Conservation (phyloP, 2,329 filamentous ascomycete genomes). For the Fusarium miscanthi region DNA sequence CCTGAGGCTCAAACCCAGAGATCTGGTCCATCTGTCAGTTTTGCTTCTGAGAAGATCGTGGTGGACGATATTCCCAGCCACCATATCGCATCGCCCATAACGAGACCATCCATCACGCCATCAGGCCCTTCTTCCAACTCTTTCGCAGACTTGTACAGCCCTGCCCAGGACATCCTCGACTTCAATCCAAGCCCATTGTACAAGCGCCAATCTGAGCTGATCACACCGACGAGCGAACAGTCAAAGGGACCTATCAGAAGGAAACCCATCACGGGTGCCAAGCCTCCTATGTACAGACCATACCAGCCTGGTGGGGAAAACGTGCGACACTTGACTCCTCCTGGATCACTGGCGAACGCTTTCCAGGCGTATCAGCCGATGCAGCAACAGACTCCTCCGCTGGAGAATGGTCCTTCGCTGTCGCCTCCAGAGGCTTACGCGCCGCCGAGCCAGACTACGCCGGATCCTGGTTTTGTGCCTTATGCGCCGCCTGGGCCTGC, state of each 20-base stretch:
- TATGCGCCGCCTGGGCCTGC: neutral
- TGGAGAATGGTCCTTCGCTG: neutral
- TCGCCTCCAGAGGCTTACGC: neutral
- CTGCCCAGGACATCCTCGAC: conserved; percentile 16
- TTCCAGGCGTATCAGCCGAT: conserved; percentile 19
- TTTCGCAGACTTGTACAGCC: conserved; percentile 11
- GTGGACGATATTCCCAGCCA: neutral
- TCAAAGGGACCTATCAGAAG: conserved; percentile 15
- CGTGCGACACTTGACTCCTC: conserved; percentile 3
- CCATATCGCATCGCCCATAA: neutral
- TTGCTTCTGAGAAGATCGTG: conserved; percentile 8
- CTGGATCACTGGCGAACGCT: neutral
- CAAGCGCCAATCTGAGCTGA: neutral
- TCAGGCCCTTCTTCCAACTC: neutral
- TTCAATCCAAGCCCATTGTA: neutral
- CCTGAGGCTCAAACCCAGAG: neutral
- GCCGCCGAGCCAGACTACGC: neutral
- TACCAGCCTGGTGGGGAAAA: conserved; percentile 7
- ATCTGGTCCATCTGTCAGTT: neutral
- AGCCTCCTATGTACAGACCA: conserved; percentile 11
- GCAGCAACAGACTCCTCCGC: neutral
- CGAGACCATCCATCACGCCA: neutral
- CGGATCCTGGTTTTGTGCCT: neutral
- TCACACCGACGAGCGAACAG: neutral
- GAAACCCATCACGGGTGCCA: conserved; percentile 15